Base-by-base conservation (phyloP, 164 flowering plant genomes). In the Magnolia changhungtana region DNA sequence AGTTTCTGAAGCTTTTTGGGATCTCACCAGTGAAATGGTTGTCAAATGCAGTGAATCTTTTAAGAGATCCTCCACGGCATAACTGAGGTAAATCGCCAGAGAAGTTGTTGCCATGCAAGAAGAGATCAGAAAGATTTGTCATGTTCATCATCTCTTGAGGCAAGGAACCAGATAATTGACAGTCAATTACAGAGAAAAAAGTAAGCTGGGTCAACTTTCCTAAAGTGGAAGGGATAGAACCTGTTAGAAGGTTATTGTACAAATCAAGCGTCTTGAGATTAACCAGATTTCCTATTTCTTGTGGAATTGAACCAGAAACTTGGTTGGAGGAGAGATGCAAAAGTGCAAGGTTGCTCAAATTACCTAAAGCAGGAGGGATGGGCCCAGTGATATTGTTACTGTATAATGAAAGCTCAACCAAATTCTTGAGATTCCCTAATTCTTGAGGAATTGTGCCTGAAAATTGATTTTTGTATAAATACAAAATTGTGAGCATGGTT, bases 181-280 rank as follows among this genome's bases (percentile, higher is more conserved):
- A 78, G 4, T 29, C 20, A 37, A 20, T 37, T 7, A 78, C 23
- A 7, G 66, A 50, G 65, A 81, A 16, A 11, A 9, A 21, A 13
- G 9, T 1, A 78, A 61, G 2, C 45, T 65, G 1, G 89, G 87
- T 74, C 85, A 59, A 19, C 4, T 16, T 59, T 65, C 2, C 7
- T 11, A 77, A 72, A 19, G n/a, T 65, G 14, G 27, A 14, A 7
- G 83, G 83, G 24, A 64, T 58, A 73, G 72, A 76, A 16, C 91
- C 91, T 14, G 59, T 50, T 52, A 88, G 73, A 8, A 77, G 27
- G 68, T 87, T 85, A 20, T 55, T 50, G 55, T 75, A 69, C 37
- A 88, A 29, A 73, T 83, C 84, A 59, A 84, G 74, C 1, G 0
- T 1, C 4, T 23, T 19, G 27, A 87, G 69, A 7, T 27, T 50